A percentile compares a stretch with the other conserved stretches of the same genome.
phyloP scores from a whole-genome alignment of 345 rosid genomes.

The Luvunga scandens region DNA sequence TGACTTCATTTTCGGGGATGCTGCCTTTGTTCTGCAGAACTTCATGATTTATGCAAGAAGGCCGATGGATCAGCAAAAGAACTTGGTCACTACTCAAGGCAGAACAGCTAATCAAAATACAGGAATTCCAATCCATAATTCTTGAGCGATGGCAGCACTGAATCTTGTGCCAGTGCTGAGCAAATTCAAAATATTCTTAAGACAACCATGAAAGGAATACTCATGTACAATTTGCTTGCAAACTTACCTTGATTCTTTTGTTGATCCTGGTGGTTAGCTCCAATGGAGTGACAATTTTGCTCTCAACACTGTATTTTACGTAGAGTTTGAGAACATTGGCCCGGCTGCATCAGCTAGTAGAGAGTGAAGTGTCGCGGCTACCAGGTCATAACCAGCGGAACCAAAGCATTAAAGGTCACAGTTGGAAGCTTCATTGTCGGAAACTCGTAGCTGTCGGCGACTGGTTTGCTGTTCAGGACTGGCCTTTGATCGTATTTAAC shows the following conservation, averaged over 20 bases:
- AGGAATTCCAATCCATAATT: constrained; percentile 73
- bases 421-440: constrained; percentile 75
- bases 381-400: constrained; percentile 49
- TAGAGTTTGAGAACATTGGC: constrained; percentile 67
- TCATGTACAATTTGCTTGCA: constrained; percentile 57
- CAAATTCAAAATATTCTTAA: constrained; percentile 56
- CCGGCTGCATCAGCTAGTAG: constrained; percentile 52
- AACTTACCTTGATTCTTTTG: constrained; percentile 60
- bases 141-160: constrained; percentile 60
- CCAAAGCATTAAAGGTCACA: constrained; percentile 61
- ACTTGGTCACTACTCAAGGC: constrained; percentile 71
- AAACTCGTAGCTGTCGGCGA: constrained; percentile 62
- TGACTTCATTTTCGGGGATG: constrained; percentile 87
- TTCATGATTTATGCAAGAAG: constrained; percentile 69
- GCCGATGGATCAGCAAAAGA: constrained; percentile 64
- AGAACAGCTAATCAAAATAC: constrained; percentile 81
- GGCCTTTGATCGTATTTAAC: constrained; percentile 40
- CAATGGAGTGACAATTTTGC: constrained; percentile 77
- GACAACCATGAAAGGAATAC: constrained; percentile 80
- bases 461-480: constrained; percentile 61
- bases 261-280: constrained; percentile 75
- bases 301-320: constrained; percentile 62
- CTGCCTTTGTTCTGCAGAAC: constrained; percentile 71
- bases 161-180: constrained; percentile 53
- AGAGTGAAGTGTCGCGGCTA: constrained; percentile 75